Evolutionary conservation across 2,329 filamentous ascomycete genomes (phyloP).

Genomic region (Monosporascus sp.): DNA sequence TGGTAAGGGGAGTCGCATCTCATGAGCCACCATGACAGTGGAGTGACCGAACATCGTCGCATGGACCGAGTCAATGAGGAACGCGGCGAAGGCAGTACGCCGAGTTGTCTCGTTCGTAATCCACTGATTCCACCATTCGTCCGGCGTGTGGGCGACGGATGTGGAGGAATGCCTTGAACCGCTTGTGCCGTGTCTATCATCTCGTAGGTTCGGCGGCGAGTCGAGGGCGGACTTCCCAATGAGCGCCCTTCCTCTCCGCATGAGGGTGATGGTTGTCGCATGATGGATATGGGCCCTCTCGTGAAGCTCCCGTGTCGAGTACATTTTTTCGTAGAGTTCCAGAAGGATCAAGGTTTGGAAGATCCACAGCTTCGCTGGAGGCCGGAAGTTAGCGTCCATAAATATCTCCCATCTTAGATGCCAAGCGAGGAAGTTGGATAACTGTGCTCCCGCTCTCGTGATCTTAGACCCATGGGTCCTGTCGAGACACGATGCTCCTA

Average conservation of each 20-base stretch:
- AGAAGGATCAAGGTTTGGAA: slow-evolving; percentile 87
- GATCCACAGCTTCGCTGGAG: slow-evolving; percentile 91
- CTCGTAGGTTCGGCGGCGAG: slow-evolving; percentile 70
- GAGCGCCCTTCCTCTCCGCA: slow-evolving; percentile 87
- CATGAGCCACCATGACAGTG: slow-evolving; percentile 93
- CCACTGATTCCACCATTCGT: slow-evolving; percentile 96
- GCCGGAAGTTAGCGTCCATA: slow-evolving; percentile 81
- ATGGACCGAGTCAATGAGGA: slow-evolving; percentile 92
- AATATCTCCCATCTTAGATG: slow-evolving; percentile 96
- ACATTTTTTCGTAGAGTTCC: slow-evolving; percentile 97
- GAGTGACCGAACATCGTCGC: slow-evolving; percentile 98
- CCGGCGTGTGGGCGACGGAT: slow-evolving; percentile 61
- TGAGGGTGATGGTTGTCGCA: slow-evolving; percentile 88
- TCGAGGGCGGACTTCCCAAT: slow-evolving; percentile 82
- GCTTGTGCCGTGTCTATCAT: slow-evolving; percentile 44
- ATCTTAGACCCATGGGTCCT: slow-evolving; percentile 70
- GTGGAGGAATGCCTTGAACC: slow-evolving; percentile 57
- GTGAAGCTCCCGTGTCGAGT: slow-evolving; percentile 83
- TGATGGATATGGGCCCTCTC: slow-evolving; percentile 96
- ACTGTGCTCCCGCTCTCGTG: slow-evolving; percentile 70
- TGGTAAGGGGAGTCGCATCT: slow-evolving; percentile 84
- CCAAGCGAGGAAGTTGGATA: slow-evolving; percentile 88
- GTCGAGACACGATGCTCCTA: slow-evolving; percentile 86
- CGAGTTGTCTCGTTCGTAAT: slow-evolving; percentile 89
- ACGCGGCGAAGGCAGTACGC: slow-evolving; percentile 86